Percentiles rank a stretch among this genome's conserved stretches.
phyloP scores from a whole-genome alignment of 2,329 filamentous ascomycete genomes.

The Fusarium sp. region DNA sequence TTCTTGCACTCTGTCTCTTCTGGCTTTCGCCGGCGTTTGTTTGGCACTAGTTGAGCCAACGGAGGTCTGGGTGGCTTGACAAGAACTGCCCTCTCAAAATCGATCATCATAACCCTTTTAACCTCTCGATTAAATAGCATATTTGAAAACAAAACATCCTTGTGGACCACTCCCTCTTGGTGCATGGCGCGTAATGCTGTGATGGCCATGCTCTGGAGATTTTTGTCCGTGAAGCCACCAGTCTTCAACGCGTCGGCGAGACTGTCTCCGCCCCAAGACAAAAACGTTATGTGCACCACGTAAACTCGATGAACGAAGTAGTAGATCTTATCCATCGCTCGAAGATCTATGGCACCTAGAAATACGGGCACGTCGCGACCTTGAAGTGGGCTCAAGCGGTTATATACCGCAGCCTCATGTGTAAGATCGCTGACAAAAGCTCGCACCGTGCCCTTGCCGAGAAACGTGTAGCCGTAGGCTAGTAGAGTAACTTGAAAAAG shows the following conservation, averaged over 20 bases:
- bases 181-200: rapidly evolving
- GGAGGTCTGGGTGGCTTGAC: not conserved
- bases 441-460: not conserved
- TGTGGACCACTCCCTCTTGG: not conserved
- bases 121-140: not conserved
- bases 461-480: not conserved
- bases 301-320: not conserved
- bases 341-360: not conserved
- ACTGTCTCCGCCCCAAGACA: not conserved
- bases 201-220: rapidly evolving
- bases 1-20: not conserved
- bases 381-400: rapidly evolving
- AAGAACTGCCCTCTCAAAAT: not conserved
- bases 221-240: rapidly evolving
- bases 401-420: not conserved
- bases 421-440: not conserved
- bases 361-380: not conserved
- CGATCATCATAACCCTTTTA: not conserved
- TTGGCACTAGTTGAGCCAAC: not conserved
- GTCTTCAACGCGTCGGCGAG: rapidly evolving
- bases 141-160: rapidly evolving
- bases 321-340: not conserved
- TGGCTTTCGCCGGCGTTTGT: rapidly evolving
- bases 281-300: not conserved
- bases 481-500: not conserved